phyloP scores from a whole-genome alignment of 768 basidiomycete species.

The Lentinula edodes region DNA sequence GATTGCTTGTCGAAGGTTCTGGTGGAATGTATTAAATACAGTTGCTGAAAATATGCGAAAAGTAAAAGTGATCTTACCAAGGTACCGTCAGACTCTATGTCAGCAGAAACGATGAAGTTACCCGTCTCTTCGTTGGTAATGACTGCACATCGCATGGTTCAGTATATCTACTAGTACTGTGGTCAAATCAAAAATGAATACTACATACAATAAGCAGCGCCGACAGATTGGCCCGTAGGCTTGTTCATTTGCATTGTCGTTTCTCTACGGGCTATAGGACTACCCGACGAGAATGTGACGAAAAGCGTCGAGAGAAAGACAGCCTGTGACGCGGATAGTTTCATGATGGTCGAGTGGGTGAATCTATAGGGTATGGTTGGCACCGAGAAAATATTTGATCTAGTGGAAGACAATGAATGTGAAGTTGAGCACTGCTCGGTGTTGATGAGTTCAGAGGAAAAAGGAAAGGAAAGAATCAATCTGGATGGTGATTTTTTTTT shows the following conservation, averaged over 20 bases:
- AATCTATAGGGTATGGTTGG: background rate
- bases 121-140: slow-evolving; percentile 29
- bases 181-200: background rate
- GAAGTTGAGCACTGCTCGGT: slow-evolving; percentile 1
- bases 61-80: slow-evolving; percentile 14
- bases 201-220: slow-evolving; percentile 19
- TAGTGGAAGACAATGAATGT: background rate
- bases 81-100: slow-evolving; percentile 23
- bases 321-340: background rate
- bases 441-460: background rate
- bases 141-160: slow-evolving; percentile 15
- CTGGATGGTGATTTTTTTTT: background rate
- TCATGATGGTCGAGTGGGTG: background rate
- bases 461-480: background rate
- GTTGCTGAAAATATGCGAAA: background rate
- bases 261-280: background rate
- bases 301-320: background rate
- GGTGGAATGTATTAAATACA: background rate
- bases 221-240: background rate
- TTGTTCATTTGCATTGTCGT: slow-evolving; percentile 2
- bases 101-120: slow-evolving; percentile 27
- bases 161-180: background rate
- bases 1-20: slow-evolving; percentile 13
- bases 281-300: background rate
- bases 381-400: background rate